Base-by-base conservation (phyloP, 164 flowering plant species). In the Magnolia changhungtana region DNA sequence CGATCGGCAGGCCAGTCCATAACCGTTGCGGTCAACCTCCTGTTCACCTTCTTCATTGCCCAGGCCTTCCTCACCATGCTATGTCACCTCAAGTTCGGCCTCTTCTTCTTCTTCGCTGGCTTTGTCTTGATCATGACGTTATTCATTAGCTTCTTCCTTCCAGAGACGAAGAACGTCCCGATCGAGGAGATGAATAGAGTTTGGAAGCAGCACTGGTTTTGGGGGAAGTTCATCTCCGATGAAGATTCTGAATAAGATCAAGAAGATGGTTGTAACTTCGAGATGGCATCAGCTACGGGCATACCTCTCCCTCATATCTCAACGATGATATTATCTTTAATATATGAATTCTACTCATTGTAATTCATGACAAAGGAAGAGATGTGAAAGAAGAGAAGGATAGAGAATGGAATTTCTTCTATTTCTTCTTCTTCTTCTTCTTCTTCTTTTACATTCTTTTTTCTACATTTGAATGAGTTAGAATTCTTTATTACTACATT, bases 151-250 rank as follows among this genome's bases (percentile, higher is more conserved):
- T 68, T 80, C 71, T 80, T 80, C 77, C 16, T 80, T 71, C 82
- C 82, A 1, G 82, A 80, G 77, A 80, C 82, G 9, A 80, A 69
- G 77, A 69, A 73, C 11, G 72, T 80, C 2, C 82, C 77, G 1
- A 80, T 80, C 13, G 82, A 80, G 59, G 82, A 80, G 71, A 80
- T 80, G 82, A 52, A 58, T 45, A 31, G 9, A 19, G 74, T 80
- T 4, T 80, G 82, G 82, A 70, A 52, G 77, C 50, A 76, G 71
- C 82, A 80, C 76, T 77, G 79, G 79, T 76, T 80, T 72, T 80
- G 79, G 82, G 74, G 79, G 0, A 73, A 74, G 71, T 72, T 64
- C 74, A 63, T 80, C 5, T 74, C 74, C 14, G 65, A 77, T 19
- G 82, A 80, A 3, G 58, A 45, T 2, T 11, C 45, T 7, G 69